These are phyloP conservation scores for Pythium phragmiticola DNA, from an alignment of 352 stramenopile genomes.

Conservation along the genomic window DNA sequence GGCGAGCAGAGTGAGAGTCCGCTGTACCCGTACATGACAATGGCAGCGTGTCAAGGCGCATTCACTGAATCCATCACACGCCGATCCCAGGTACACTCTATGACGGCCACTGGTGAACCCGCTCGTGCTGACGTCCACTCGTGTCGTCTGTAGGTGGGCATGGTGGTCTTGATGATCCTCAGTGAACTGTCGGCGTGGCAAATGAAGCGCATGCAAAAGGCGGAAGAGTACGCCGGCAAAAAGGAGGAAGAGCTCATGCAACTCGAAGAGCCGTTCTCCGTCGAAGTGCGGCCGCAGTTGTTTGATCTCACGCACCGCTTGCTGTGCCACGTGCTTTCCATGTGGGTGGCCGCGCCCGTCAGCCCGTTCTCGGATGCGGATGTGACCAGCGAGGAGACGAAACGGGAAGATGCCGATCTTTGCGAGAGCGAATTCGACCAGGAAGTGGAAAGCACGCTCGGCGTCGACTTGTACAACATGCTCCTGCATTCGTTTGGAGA, in stretches of 20 bases:
- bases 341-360: slow-evolving; percentile 42
- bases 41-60: slow-evolving; percentile 23
- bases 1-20: slow-evolving; percentile 28
- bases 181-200: slow-evolving; percentile 83
- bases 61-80: slow-evolving; percentile 55
- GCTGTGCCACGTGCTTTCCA: slow-evolving; percentile 51
- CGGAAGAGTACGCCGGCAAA: slow-evolving; percentile 66
- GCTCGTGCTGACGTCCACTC: slow-evolving; percentile 4
- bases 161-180: slow-evolving; percentile 70
- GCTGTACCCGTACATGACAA: slow-evolving; percentile 29
- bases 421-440: slow-evolving; percentile 9
- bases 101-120: neutral
- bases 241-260: slow-evolving; percentile 68
- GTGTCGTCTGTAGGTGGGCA: slow-evolving; percentile 43
- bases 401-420: neutral
- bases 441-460: slow-evolving; percentile 12
- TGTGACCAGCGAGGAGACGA: slow-evolving; percentile 10
- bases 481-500: slow-evolving; percentile 29
- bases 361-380: neutral
- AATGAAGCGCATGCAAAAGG: slow-evolving; percentile 89
- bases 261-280: slow-evolving; percentile 79
- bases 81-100: slow-evolving; percentile 57
- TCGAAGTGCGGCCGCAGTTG: slow-evolving; percentile 77
- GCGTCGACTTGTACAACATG: slow-evolving; percentile 30
- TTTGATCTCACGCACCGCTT: slow-evolving; percentile 73